Evolutionary conservation across 192 early-diverging fungal species (phyloP).

Genomic region (Coemansia sp.): DNA sequence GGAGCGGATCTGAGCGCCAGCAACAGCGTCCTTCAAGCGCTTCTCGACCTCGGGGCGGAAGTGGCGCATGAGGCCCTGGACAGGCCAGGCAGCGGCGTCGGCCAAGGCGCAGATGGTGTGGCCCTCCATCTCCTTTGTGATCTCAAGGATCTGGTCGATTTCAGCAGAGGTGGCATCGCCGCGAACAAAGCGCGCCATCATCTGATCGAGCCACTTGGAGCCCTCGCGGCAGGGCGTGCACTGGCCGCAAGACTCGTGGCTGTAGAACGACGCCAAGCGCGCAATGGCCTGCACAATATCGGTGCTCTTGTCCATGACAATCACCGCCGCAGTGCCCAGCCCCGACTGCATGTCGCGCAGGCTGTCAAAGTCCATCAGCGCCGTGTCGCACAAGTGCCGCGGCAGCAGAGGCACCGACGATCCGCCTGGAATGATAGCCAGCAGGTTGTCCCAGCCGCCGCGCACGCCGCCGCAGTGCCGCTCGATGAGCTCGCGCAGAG

Average conservation of each 20-base stretch:
- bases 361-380: slow-evolving; percentile 99
- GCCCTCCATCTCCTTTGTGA: slow-evolving; percentile 97
- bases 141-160: slow-evolving; percentile 96
- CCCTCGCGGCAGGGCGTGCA: slow-evolving; percentile 99
- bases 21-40: slow-evolving; percentile 30
- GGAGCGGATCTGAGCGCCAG: slow-evolving; percentile 28
- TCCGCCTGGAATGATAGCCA: slow-evolving; percentile 97
- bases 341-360: slow-evolving; percentile 92
- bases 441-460: slow-evolving; percentile 98
- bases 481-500: slow-evolving; percentile 90
- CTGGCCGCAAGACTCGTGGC: slow-evolving; percentile 98
- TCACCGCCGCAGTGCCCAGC: slow-evolving; percentile 95
- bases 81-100: slow-evolving; percentile 99
- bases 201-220: slow-evolving; percentile 91
- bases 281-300: slow-evolving; percentile 95
- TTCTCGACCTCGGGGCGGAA: slow-evolving; percentile 34
- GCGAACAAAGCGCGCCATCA: slow-evolving; percentile 94
- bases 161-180: slow-evolving; percentile 83
- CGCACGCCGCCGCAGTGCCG: slow-evolving; percentile 95
- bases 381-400: slow-evolving; percentile 83
- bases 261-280: slow-evolving; percentile 91
- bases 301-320: slow-evolving; percentile 98
- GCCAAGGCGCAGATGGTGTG: slow-evolving; percentile 99
- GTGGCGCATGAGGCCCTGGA: slow-evolving; percentile 91
- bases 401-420: slow-evolving; percentile 92